phyloP scores from a whole-genome alignment of 805 yeast genomes.

The Huiozyma naganishii region DNA sequence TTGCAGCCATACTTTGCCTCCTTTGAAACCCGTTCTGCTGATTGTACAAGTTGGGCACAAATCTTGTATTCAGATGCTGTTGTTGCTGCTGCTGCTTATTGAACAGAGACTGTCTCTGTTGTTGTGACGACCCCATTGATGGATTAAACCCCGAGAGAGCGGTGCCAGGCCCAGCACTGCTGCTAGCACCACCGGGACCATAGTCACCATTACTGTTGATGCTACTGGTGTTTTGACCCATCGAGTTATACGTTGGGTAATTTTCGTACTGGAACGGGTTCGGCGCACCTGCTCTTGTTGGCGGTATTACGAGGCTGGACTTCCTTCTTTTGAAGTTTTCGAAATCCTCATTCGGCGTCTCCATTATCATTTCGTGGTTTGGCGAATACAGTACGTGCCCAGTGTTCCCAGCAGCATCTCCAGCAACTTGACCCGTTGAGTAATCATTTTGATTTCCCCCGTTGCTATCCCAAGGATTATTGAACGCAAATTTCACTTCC shows the following conservation, averaged over 20 bases:
- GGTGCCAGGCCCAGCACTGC: background rate
- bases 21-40: slow-evolving; percentile 23
- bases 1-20: slow-evolving; percentile 30
- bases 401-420: background rate
- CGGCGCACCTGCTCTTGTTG: slow-evolving; percentile 37
- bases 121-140: slow-evolving; percentile 1
- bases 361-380: background rate
- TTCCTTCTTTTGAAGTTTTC: slow-evolving; percentile 20
- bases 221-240: background rate
- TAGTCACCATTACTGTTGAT: background rate
- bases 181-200: background rate
- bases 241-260: background rate
- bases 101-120: slow-evolving; percentile 4
- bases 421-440: background rate
- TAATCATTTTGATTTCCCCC: background rate
- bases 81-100: slow-evolving; percentile 9
- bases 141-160: background rate
- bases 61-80: slow-evolving; percentile 11
- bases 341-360: slow-evolving; percentile 1
- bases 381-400: background rate
- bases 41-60: slow-evolving; percentile 14
- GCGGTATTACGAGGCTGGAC: slow-evolving; percentile 31
- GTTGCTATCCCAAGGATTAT: slow-evolving; percentile 11
- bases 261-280: slow-evolving; percentile 28
- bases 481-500: slow-evolving; percentile 2